Percentiles rank a stretch among this genome's conserved stretches.
Conservation (phyloP, 2,329 filamentous ascomycete species). For the Parafenestella ontariensis region DNA sequence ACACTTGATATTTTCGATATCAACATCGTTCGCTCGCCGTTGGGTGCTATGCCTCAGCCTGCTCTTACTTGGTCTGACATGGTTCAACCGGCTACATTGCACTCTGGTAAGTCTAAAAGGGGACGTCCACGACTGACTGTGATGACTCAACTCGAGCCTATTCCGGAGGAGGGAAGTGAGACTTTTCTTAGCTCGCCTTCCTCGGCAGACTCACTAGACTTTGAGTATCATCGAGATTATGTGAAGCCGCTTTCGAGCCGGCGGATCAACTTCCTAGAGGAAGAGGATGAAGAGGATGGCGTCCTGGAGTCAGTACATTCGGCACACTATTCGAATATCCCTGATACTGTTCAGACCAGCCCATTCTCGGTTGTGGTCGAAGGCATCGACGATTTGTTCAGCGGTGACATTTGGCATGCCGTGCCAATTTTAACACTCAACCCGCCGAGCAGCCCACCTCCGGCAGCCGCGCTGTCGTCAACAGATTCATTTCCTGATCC, state of each 20-base stretch:
- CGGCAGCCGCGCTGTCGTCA: neutral
- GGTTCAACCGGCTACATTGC: neutral
- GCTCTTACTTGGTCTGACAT: neutral
- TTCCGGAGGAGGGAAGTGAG: neutral
- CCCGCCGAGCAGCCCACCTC: neutral
- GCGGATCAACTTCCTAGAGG: slow-evolving; percentile 4
- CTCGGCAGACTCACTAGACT: neutral
- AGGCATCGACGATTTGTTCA: neutral
- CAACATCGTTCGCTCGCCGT: neutral
- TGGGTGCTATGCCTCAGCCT: neutral
- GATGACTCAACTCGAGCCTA: slow-evolving; percentile 1
- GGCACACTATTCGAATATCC: neutral
- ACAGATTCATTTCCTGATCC: neutral
- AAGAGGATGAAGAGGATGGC: neutral
- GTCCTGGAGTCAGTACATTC: neutral
- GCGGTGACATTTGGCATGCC: slow-evolving; percentile 5
- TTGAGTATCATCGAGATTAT: slow-evolving; percentile 1
- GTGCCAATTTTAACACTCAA: slow-evolving; percentile 1
- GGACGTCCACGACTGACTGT: neutral
- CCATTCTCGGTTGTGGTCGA: neutral
- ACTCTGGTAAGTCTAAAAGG: neutral
- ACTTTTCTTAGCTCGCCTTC: slow-evolving; percentile 2
- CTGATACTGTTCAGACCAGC: neutral
- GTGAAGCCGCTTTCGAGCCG: slow-evolving; percentile 1
- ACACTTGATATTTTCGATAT: neutral